Conservation (phyloP, 2,329 filamentous ascomycete genomes). For the Rhytidhysteron rufulum region DNA sequence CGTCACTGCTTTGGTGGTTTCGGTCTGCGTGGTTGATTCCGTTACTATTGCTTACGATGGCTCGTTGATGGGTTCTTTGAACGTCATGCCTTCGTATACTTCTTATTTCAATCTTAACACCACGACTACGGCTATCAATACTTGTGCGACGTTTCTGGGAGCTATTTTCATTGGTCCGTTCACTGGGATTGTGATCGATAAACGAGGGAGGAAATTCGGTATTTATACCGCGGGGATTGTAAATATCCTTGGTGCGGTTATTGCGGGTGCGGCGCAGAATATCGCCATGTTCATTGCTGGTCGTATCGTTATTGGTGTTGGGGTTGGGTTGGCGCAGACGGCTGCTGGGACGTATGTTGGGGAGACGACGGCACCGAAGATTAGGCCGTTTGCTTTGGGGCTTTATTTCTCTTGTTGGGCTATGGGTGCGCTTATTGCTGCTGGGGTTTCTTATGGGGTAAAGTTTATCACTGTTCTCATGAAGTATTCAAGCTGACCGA, state of each 20-base stretch:
- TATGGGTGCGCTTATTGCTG: constrained; percentile 35
- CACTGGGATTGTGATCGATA: constrained; percentile 42
- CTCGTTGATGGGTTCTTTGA: no score
- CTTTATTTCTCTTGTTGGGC: not conserved
- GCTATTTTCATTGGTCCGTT: constrained; percentile 44
- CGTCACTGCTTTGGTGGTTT: no score
- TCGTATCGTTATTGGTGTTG: constrained; percentile 48
- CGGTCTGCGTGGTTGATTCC: no score
- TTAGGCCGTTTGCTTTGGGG: not conserved
- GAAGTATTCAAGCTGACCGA: no score
- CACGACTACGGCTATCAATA: constrained; percentile 53
- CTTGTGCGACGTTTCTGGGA: constrained; percentile 54
- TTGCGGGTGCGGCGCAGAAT: constrained; percentile 49
- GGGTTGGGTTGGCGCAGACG: constrained; percentile 29
- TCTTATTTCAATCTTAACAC: constrained; percentile 55
- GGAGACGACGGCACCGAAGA: no score
- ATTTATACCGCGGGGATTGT: constrained; percentile 42
- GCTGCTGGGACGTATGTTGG: constrained; percentile 9
- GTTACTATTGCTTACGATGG: no score
- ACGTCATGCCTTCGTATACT: constrained; percentile 55
- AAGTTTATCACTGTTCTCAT: no score
- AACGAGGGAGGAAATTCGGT: constrained; percentile 41
- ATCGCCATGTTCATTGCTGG: constrained; percentile 50
- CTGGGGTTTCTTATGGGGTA: constrained; percentile 46
- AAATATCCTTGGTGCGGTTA: constrained; percentile 43